Percentiles rank a stretch among this genome's conserved stretches.
Conservation (phyloP, 495 filamentous ascomycete species). For the Astrothelium macrocarpum region DNA sequence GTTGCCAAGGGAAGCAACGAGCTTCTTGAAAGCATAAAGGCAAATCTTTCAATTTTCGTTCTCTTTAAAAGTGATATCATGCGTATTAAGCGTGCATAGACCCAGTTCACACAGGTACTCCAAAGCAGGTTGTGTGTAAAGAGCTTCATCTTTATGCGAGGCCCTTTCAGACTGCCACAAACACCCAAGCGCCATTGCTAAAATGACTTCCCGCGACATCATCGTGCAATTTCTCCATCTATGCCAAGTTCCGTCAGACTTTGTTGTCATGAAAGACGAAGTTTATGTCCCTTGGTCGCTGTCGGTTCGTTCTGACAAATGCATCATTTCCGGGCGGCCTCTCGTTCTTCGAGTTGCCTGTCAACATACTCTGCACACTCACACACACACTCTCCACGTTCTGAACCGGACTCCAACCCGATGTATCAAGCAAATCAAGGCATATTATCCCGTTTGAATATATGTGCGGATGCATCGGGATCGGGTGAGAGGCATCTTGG, state of each 20-base stretch:
- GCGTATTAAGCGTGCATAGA: background rate
- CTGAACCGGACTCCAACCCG: constrained; percentile 93
- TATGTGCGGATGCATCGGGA: constrained; percentile 95
- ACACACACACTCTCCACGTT: constrained; percentile 96
- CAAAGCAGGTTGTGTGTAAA: background rate
- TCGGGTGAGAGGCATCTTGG: constrained; percentile 52
- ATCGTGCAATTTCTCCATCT: background rate
- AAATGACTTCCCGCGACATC: background rate
- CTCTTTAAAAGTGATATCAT: no score
- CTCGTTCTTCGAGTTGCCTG: constrained; percentile 79
- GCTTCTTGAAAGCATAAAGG: no score
- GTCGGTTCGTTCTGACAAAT: constrained; percentile 68
- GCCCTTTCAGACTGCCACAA: background rate
- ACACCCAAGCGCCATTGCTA: background rate
- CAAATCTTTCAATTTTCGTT: no score
- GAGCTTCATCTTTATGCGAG: no score
- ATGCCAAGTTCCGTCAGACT: constrained; percentile 41
- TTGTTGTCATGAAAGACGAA: constrained; percentile 83
- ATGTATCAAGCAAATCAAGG: constrained; percentile 76
- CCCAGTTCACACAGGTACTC: background rate
- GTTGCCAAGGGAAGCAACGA: no score
- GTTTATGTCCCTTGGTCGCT: constrained; percentile 71
- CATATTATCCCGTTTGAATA: constrained; percentile 98
- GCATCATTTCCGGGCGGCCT: constrained; percentile 75
- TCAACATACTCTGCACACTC: constrained; percentile 97